Evolutionary conservation across 1,139 yeast genomes (phyloP).

Genomic region (Magnusiomyces suaveolens): DNA sequence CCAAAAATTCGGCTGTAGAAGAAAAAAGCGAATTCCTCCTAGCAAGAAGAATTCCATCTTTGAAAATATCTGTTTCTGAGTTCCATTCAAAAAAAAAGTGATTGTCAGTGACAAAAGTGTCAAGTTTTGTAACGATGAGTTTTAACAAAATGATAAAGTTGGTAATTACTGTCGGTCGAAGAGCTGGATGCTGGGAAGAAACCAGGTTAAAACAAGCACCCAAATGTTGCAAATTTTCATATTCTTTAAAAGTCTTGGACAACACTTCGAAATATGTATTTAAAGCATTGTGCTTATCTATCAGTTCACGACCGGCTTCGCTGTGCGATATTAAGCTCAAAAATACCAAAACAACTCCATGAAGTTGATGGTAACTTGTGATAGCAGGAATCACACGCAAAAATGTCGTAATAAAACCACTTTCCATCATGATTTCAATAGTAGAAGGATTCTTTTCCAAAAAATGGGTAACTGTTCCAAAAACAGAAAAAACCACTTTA

Average conservation of each 20-base stretch:
- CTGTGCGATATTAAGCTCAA: slow-evolving; percentile 79
- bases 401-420: slow-evolving; percentile 58
- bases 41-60: slow-evolving; percentile 11
- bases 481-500: slow-evolving; percentile 50
- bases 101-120: slow-evolving; percentile 7
- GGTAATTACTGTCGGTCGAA: slow-evolving; percentile 50
- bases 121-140: slow-evolving; percentile 34
- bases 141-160: slow-evolving; percentile 43
- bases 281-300: slow-evolving; percentile 42
- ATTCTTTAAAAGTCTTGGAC: slow-evolving; percentile 17
- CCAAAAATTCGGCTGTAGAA: slow-evolving; percentile 24
- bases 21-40: slow-evolving; percentile 10
- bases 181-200: slow-evolving; percentile 69
- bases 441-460: slow-evolving; percentile 91
- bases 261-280: slow-evolving; percentile 31
- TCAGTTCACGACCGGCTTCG: slow-evolving; percentile 55
- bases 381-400: slow-evolving; percentile 47
- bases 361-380: slow-evolving; percentile 50
- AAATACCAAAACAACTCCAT: slow-evolving; percentile 60
- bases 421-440: slow-evolving; percentile 68
- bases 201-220: slow-evolving; percentile 74
- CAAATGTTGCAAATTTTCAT: slow-evolving; percentile 39
- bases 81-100: slow-evolving; percentile 15
- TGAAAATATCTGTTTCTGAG: slow-evolving; percentile 11
- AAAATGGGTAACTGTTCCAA: slow-evolving; percentile 61